Evolutionary conservation across 306 rosid species (phyloP), one percentile per base, ranked within the genome.

Genomic region (Rosa persica): DNA sequence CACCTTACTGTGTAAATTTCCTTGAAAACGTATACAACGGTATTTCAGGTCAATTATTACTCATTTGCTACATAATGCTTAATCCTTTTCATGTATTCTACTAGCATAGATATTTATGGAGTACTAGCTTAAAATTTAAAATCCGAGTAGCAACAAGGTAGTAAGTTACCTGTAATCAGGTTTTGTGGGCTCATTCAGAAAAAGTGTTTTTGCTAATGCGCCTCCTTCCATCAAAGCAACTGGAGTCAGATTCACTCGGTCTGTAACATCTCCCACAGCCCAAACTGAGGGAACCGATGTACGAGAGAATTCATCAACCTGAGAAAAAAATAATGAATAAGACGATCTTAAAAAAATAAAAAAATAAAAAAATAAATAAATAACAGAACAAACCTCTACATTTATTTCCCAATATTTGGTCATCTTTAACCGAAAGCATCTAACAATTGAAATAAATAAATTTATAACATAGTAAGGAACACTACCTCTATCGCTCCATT

Each of bases 191-290:
- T 84, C 92, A 86, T 93, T 86, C 79, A 67, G 89, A 68, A 93
- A 93, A 72, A 96, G 51, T 3, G 99, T 93, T 88, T 90, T 96
- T 16, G 91, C 81, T 44, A 96, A 81, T 61, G 99, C 97, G 75
- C 83, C 80, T 79, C 98, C 99, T 85, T 93, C 99, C 99, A 96
- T 96, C 88, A 96, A 88, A 88, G 99, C 99, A 84, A 96, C 91
- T 17, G 99, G 99, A 71, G 99, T 96, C 76, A 96, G 97, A 85
- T 96, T 96, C 67, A 96, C 39, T 82, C 99, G 90, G 76, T 90
- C 89, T 40, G 99, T 96, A 79, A 85, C 99, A 88, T 96, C 99
- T 82, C 99, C 99, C 67, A 96, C 88, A 5, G 99, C 99, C 97
- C 96, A 96, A 72, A 96, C 89, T 57, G 99, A 96, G 85, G 98